Evolutionary conservation across 148 eudicot species (phyloP), one percentile per base, ranked within the genome.

Genomic region (Cornus florida): DNA sequence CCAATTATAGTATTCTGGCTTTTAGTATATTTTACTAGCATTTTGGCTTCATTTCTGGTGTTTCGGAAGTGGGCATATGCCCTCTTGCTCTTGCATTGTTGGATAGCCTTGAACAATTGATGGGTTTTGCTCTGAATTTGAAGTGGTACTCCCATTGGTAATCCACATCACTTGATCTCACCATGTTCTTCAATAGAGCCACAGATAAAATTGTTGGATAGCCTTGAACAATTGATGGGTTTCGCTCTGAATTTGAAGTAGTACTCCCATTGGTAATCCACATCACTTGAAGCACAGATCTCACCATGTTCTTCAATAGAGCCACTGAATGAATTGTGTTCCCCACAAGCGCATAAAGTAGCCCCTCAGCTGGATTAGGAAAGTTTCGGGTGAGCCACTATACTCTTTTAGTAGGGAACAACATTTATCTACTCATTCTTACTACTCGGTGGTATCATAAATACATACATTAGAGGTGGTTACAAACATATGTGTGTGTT

Each of bases 281-380:
- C 19, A 86, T 57, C 10, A 81, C 69, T 72, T 87, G 85, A 23
- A 92, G 78, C 16, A 90, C 7, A 41, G 83, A 79, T 57, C 83
- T 85, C 17, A 92, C n/a, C 75, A 83, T 82, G 76, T 86, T 90
- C 83, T 87, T 89, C 69, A 90, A 64, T 5, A 88, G 74, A 53
- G 88, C 73, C 22, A 92, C 83, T 73, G 90, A 88, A 43, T 86
- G 60, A 79, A 89, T 64, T 38, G 91, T 89, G 89, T 89, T 89
- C 91, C 89, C 89, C 72, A 90, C 90, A 41, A 92, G 38, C 60
- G 89, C 74, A 6, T 89, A 89, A 12, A 92, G 82, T 32, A 92
- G 73, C 19, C 94, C 92, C 72, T 92, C 97, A 12, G 77, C 76
- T 71, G 90, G 84, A 66, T 86, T 88, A 10, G 86, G 91, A 24